phyloP scores from a whole-genome alignment of 805 yeast species.

The Cyberlindnera xishuangbannaensis region DNA sequence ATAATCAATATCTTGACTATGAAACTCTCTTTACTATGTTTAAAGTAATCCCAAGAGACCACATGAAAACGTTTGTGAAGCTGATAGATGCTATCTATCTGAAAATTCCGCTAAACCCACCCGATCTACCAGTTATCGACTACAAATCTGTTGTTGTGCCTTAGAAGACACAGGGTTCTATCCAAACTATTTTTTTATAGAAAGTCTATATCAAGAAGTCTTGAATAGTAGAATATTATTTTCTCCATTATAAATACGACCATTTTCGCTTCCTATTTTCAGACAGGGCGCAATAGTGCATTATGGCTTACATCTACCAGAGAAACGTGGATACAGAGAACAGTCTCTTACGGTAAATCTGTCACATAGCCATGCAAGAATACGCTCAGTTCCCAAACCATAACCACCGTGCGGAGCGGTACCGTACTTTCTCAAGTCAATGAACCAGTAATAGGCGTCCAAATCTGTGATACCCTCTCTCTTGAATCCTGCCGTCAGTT shows the following conservation, averaged over 20 bases:
- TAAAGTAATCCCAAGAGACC: slow-evolving; percentile 3
- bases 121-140: not conserved
- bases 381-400: slow-evolving; percentile 97
- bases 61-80: not conserved
- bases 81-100: slow-evolving; percentile 1
- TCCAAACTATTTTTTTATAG: too few species aligned
- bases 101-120: slow-evolving; percentile 4
- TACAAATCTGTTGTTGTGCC: too few species aligned
- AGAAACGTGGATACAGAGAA: slow-evolving; percentile 93
- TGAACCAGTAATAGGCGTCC: slow-evolving; percentile 89
- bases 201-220: too few species aligned
- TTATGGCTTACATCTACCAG: slow-evolving; percentile 96
- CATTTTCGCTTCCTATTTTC: too few species aligned
- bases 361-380: slow-evolving; percentile 96
- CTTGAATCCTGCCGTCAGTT: slow-evolving; percentile 82
- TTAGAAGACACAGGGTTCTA: too few species aligned
- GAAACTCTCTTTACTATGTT: slow-evolving; percentile 4
- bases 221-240: too few species aligned
- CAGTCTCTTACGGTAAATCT: slow-evolving; percentile 98
- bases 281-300: too few species aligned
- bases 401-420: slow-evolving; percentile 99
- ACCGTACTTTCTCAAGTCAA: slow-evolving; percentile 94
- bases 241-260: too few species aligned
- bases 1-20: slow-evolving; percentile 1
- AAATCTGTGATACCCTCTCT: slow-evolving; percentile 79